These are phyloP conservation scores for Bifiguratus adelaidae DNA, from an alignment of 192 early-diverging fungal species.

Conservation along the genomic window DNA sequence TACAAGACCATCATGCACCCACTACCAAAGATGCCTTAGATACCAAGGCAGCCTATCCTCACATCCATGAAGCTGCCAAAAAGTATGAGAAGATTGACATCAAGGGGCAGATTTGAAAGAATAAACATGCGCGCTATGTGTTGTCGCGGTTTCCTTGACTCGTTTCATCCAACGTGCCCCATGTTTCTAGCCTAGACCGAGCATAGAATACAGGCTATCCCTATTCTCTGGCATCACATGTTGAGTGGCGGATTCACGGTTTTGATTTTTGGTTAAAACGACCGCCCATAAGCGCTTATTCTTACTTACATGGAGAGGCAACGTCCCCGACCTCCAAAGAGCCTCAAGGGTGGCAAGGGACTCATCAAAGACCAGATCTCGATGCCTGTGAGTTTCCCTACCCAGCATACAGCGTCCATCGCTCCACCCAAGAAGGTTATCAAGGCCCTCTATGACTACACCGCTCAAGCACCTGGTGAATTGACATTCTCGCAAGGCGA, in stretches of 20 bases:
- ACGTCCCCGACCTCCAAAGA: conserved; percentile 11
- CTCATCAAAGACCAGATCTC: conserved; percentile 19
- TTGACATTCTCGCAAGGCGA: conserved; percentile 68
- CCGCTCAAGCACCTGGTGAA: conserved; percentile 41
- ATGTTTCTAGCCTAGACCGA: too few species aligned
- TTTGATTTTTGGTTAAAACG: too few species aligned
- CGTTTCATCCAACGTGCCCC: too few species aligned
- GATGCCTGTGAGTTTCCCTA: conserved; percentile 16
- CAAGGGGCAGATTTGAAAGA: conserved; percentile 63
- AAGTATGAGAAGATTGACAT: conserved; percentile 66
- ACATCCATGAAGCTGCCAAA: conserved; percentile 35
- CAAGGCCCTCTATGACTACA: conserved; percentile 59
- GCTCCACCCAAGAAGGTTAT: conserved; percentile 58
- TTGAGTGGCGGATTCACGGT: too few species aligned
- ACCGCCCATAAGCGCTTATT: neutral
- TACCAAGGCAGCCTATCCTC: conserved; percentile 41
- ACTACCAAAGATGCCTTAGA: conserved; percentile 30
- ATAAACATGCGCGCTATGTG: too few species aligned
- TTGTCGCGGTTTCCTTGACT: too few species aligned
- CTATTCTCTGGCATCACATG: too few species aligned
- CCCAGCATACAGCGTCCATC: conserved; percentile 2
- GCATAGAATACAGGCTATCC: too few species aligned
- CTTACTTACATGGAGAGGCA: conserved; percentile 4
- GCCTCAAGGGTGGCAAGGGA: conserved; percentile 8
- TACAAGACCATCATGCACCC: conserved; percentile 26